phyloP scores from a whole-genome alignment of 1,284 basidiomycete species.

The Sanghuangporus sanghuang region DNA sequence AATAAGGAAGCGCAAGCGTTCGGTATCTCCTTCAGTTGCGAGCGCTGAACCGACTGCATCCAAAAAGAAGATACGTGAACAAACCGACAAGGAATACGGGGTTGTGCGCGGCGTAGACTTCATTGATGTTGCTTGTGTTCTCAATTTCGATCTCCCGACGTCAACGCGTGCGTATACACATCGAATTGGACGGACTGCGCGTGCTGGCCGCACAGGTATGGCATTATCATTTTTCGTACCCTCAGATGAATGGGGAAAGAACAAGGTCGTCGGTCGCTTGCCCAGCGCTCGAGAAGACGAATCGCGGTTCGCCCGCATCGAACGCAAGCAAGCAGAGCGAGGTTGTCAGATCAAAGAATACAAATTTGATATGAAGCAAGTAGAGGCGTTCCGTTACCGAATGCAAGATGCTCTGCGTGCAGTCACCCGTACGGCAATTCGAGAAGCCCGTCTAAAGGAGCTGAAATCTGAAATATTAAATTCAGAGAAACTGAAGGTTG shows the following conservation, averaged over 20 bases:
- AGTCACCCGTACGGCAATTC: slow-evolving; percentile 82
- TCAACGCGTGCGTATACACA: slow-evolving; percentile 92
- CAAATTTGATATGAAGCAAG: slow-evolving; percentile 88
- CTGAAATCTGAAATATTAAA: slow-evolving; percentile 92
- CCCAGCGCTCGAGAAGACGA: slow-evolving; percentile 75
- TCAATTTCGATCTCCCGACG: slow-evolving; percentile 96
- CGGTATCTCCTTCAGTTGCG: slow-evolving; percentile 16
- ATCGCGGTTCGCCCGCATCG: slow-evolving; percentile 71
- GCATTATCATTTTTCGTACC: slow-evolving; percentile 90
- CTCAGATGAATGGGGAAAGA: slow-evolving; percentile 69
- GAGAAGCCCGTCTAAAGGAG: slow-evolving; percentile 93
- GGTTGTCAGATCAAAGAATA: slow-evolving; percentile 87
- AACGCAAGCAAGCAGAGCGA: slow-evolving; percentile 64
- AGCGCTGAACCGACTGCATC: slow-evolving; percentile 29
- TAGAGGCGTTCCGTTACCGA: slow-evolving; percentile 97
- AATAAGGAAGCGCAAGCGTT: slow-evolving; percentile 29
- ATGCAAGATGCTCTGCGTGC: slow-evolving; percentile 94
- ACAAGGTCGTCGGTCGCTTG: slow-evolving; percentile 62
- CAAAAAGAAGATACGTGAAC: slow-evolving; percentile 27
- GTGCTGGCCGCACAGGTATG: slow-evolving; percentile 92
- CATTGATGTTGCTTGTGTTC: slow-evolving; percentile 93
- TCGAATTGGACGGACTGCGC: slow-evolving; percentile 92
- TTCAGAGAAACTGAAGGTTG: slow-evolving; percentile 92
- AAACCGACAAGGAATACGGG: slow-evolving; percentile 77
- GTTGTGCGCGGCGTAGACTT: slow-evolving; percentile 98